phyloP scores from a whole-genome alignment of 2,329 filamentous ascomycete genomes.

The Penicillium sp. region DNA sequence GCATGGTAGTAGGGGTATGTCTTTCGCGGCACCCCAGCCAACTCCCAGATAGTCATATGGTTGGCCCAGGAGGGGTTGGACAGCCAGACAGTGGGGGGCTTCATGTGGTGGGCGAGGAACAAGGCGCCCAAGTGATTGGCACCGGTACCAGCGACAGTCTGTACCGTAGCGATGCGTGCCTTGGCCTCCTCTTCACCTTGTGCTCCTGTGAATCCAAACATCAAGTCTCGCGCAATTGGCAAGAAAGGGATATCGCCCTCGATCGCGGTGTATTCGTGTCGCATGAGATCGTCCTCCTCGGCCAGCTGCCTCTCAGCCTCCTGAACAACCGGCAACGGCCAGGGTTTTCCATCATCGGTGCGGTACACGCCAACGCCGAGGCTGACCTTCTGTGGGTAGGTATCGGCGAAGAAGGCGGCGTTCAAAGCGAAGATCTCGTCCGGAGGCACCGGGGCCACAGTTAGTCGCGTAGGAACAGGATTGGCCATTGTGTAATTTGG shows the following conservation, averaged over 20 bases:
- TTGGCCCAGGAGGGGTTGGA: slow-evolving; percentile 97
- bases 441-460: slow-evolving; percentile 79
- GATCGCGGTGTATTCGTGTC: slow-evolving; percentile 98
- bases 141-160: slow-evolving; percentile 95
- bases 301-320: slow-evolving; percentile 75
- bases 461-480: slow-evolving; percentile 41
- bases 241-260: slow-evolving; percentile 83
- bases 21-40: slow-evolving; percentile 74
- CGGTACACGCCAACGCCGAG: slow-evolving; percentile 89
- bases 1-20: slow-evolving; percentile 93
- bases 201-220: slow-evolving; percentile 67
- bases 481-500: slow-evolving; percentile 33
- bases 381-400: slow-evolving; percentile 76
- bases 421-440: slow-evolving; percentile 90
- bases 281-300: slow-evolving; percentile 79
- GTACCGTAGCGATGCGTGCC: slow-evolving; percentile 67
- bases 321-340: slow-evolving; percentile 89
- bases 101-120: slow-evolving; percentile 88
- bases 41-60: slow-evolving; percentile 88
- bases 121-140: slow-evolving; percentile 89
- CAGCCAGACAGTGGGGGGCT: slow-evolving; percentile 74
- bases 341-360: slow-evolving; percentile 92
- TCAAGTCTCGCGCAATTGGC: slow-evolving; percentile 81
- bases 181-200: slow-evolving; percentile 41
- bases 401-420: slow-evolving; percentile 78